Evolutionary conservation across 108 stramenopile genomes (phyloP), one percentile per base, ranked within the genome.

Genomic region (Cyclotella atomus): DNA sequence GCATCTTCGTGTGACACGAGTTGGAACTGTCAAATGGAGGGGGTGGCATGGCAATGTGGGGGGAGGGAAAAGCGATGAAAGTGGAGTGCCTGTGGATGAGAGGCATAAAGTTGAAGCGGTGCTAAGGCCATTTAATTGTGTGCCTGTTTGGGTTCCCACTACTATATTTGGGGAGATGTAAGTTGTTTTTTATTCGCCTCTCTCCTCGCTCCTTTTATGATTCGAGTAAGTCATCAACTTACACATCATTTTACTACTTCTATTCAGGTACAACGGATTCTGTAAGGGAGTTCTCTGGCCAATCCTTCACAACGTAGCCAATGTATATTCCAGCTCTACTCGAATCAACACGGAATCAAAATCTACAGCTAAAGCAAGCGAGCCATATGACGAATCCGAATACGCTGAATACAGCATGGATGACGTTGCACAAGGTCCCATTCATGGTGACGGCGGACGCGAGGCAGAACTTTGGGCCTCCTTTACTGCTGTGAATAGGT

Each of bases 261-360:
- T 27, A 25, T 46, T 59, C 43, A 91, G 90, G 90, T 99, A 99
- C 85, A 87, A 96, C 65, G 96, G 97, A 19, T 97, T 94, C 80
- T 99, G 98, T 81, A 97, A 98, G 79, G 88, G 90, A 60, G 93
- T 98, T 23, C 77, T 99, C 9, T 98, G 98, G 97, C 97, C 97
- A 10, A 83, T 93, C 41, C 85, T 99, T 34, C 98, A 99, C 84
- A 97, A 99, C 70, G 96, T 98, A 12, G 91, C 96, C 10, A 84
- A 85, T 10, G 87, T 97, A 0, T 93, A 91, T 61, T 83, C 89
- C 12, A 75, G 81, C 34, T 68, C 83, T 32, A 65, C 65, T 20
- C 46, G 61, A 12, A 54, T 76, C 25, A 82, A 84, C 23, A 56
- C 77, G 32, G 71, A 46, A 43, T 45, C 21, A 56, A 30, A 46